Conservation (phyloP, 2,329 filamentous ascomycete species). For the Cytospora piceicola region DNA sequence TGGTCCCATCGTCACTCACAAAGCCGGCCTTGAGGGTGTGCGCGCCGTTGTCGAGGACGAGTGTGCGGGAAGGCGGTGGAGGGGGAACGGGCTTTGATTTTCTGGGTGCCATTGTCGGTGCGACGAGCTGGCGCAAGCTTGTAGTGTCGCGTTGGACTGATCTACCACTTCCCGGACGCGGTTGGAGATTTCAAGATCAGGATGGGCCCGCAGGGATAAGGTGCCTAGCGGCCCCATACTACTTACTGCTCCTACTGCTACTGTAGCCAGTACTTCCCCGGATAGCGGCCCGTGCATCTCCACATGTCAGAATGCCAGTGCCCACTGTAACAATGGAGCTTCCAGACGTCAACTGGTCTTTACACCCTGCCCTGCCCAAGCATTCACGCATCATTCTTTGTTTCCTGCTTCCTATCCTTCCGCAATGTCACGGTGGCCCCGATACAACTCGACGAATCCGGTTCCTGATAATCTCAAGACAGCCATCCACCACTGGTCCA, state of each 20-base stretch:
- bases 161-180: neutral
- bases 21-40: conserved; percentile 91
- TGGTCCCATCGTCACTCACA: conserved; percentile 50
- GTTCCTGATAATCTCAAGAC: neutral
- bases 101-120: conserved; percentile 33
- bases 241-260: no score
- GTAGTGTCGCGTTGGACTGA: neutral
- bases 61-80: conserved; percentile 65
- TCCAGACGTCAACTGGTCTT: neutral
- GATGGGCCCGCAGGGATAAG: neutral
- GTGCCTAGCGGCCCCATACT: no score
- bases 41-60: conserved; percentile 92
- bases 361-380: no score
- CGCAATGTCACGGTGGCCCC: neutral
- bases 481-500: neutral
- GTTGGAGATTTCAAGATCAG: neutral
- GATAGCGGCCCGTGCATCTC: conserved; percentile 1
- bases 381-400: neutral
- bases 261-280: neutral
- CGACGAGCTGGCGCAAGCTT: neutral
- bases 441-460: neutral
- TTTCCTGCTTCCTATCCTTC: neutral
- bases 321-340: neutral
- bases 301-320: neutral
- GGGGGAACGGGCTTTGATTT: conserved; percentile 58